Evolutionary conservation across 768 basidiomycete genomes (phyloP).

Genomic region (Lactifluus pinguis): DNA sequence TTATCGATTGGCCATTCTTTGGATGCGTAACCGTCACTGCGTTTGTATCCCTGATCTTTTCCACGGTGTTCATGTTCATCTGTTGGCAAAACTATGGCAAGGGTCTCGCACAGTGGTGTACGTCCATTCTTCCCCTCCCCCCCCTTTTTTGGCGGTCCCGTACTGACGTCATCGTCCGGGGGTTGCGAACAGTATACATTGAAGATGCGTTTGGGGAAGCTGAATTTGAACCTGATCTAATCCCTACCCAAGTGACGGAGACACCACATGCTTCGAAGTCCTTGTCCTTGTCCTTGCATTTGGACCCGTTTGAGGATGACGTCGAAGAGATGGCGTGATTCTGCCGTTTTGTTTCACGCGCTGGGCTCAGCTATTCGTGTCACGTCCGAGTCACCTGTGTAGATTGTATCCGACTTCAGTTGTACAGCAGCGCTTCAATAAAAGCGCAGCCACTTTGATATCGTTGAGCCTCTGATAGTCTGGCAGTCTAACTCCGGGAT

Average conservation of each 20-base stretch:
- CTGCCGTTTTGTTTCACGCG: too few species aligned
- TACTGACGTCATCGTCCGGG: background rate
- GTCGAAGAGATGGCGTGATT: too few species aligned
- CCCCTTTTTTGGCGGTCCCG: background rate
- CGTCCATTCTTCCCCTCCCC: conserved; percentile 21
- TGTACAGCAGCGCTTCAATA: too few species aligned
- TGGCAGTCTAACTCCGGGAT: too few species aligned
- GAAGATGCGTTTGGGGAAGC: background rate
- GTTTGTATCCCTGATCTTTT: conserved; percentile 29
- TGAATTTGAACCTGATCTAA: conserved; percentile 12
- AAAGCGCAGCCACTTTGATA: too few species aligned
- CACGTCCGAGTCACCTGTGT: too few species aligned
- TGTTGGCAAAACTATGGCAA: conserved; percentile 46
- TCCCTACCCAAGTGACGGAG: background rate
- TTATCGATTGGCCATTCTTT: conserved; percentile 41
- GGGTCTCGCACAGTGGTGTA: conserved; percentile 49
- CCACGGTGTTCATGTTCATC: conserved; percentile 35
- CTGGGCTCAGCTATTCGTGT: too few species aligned
- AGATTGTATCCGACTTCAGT: too few species aligned
- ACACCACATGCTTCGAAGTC: too few species aligned
- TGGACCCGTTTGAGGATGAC: too few species aligned
- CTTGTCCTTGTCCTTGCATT: too few species aligned
- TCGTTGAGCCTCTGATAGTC: too few species aligned
- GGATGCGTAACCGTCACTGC: conserved; percentile 37
- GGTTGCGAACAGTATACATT: conserved; percentile 4